phyloP scores from a whole-genome alignment of 2,329 filamentous ascomycete species.

The Dothistroma pini region DNA sequence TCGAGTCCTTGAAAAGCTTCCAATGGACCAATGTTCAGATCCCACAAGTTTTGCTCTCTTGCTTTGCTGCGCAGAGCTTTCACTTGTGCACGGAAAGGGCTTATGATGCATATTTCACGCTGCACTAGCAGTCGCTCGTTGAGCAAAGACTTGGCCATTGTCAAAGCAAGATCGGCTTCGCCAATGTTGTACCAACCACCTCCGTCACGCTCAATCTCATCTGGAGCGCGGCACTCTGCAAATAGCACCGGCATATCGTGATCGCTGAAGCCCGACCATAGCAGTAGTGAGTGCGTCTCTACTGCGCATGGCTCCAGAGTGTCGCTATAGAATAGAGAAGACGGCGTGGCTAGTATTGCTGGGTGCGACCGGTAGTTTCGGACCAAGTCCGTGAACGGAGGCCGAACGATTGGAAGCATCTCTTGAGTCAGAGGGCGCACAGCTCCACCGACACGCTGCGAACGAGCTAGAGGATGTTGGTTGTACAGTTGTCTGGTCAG shows the following conservation, averaged over 20 bases:
- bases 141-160: slow-evolving; percentile 22
- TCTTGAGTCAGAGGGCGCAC: slow-evolving; percentile 24
- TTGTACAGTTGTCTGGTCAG: slow-evolving; percentile 21
- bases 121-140: slow-evolving; percentile 14
- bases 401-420: slow-evolving; percentile 26
- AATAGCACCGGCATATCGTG: slow-evolving; percentile 25
- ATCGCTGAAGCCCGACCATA: slow-evolving; percentile 23
- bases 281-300: slow-evolving; percentile 18
- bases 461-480: slow-evolving; percentile 27
- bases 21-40: slow-evolving; percentile 26
- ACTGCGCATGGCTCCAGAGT: slow-evolving; percentile 26
- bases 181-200: slow-evolving; percentile 29
- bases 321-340: slow-evolving; percentile 27
- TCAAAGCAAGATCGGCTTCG: slow-evolving; percentile 23
- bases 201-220: slow-evolving; percentile 29
- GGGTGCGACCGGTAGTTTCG: slow-evolving; percentile 31
- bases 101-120: slow-evolving; percentile 29
- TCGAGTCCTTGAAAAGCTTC: slow-evolving; percentile 32
- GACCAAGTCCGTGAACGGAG: slow-evolving; percentile 28
- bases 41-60: slow-evolving; percentile 6
- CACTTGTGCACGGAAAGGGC: slow-evolving; percentile 29
- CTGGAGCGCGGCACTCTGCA: slow-evolving; percentile 14
- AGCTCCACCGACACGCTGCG: slow-evolving; percentile 18
- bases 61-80: slow-evolving; percentile 22
- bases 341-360: slow-evolving; percentile 26